These are phyloP conservation scores for Fusarium metavorans DNA, from an alignment of 2,329 filamentous ascomycete species.

Conservation along the genomic window DNA sequence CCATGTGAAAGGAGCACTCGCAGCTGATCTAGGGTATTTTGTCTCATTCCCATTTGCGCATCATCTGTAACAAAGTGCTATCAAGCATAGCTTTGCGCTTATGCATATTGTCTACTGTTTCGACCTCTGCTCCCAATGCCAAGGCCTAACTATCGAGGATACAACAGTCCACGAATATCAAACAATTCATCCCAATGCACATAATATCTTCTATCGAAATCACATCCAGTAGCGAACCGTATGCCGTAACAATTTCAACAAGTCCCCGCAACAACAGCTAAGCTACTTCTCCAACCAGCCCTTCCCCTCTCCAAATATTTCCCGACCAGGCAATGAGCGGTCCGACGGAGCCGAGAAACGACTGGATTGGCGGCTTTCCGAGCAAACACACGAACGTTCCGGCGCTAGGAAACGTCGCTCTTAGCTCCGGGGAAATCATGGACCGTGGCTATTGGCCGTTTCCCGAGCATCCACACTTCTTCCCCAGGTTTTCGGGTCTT, in stretches of 20 bases:
- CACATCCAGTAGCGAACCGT: not conserved
- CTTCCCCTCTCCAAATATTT: not conserved
- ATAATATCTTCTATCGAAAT: no score
- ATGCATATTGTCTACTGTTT: no score
- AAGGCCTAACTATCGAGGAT: no score
- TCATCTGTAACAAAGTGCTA: no score
- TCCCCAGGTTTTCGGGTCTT: not conserved
- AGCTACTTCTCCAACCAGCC: not conserved
- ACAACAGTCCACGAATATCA: no score
- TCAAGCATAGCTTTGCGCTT: no score
- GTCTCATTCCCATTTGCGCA: no score
- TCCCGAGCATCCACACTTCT: not conserved
- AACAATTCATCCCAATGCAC: no score
- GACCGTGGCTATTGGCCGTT: not conserved
- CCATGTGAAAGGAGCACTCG: not conserved
- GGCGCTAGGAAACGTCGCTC: not conserved
- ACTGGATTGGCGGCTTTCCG: slow-evolving; percentile 4
- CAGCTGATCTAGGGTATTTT: not conserved
- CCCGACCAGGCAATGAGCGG: not conserved
- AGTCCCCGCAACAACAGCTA: no score
- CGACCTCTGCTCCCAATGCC: no score
- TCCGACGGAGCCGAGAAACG: not conserved
- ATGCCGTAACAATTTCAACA: not conserved
- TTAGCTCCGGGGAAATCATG: not conserved
- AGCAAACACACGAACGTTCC: not conserved